phyloP scores from a whole-genome alignment of 768 basidiomycete species.

The Dendrothele bispora region DNA sequence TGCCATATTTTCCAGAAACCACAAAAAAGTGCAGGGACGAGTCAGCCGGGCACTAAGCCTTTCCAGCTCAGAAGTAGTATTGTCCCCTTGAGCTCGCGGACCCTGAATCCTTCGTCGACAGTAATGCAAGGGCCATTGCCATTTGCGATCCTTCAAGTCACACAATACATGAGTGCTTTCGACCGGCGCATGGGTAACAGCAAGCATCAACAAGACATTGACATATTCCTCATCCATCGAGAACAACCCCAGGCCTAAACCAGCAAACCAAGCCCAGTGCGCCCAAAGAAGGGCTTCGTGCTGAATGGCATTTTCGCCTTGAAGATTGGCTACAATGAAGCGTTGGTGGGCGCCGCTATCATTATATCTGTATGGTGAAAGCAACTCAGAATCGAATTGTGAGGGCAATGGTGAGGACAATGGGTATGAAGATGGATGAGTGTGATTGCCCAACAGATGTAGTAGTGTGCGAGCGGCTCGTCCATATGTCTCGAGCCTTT shows the following conservation, averaged over 20 bases:
- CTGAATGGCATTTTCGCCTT: background rate
- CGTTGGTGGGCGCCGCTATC: no score
- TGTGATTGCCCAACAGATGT: no score
- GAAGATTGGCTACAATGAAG: no score
- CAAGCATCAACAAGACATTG: background rate
- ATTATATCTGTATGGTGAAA: no score
- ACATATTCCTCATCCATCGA: background rate
- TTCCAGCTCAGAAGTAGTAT: background rate
- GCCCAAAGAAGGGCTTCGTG: constrained; percentile 1
- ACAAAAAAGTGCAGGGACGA: background rate
- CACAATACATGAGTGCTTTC: background rate
- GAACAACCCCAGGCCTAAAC: background rate
- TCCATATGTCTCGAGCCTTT: background rate
- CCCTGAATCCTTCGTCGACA: background rate
- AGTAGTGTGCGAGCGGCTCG: no score
- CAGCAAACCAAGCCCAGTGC: background rate
- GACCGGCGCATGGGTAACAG: background rate
- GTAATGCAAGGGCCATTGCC: background rate
- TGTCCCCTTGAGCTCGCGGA: background rate
- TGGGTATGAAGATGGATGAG: no score
- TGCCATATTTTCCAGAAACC: background rate
- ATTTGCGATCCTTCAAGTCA: background rate
- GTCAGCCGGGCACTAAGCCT: background rate
- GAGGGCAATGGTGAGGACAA: no score
- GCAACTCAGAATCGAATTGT: no score